These are phyloP conservation scores for Microthlaspi erraticum DNA, from an alignment of 345 rosid species.

Conservation along the genomic window DNA sequence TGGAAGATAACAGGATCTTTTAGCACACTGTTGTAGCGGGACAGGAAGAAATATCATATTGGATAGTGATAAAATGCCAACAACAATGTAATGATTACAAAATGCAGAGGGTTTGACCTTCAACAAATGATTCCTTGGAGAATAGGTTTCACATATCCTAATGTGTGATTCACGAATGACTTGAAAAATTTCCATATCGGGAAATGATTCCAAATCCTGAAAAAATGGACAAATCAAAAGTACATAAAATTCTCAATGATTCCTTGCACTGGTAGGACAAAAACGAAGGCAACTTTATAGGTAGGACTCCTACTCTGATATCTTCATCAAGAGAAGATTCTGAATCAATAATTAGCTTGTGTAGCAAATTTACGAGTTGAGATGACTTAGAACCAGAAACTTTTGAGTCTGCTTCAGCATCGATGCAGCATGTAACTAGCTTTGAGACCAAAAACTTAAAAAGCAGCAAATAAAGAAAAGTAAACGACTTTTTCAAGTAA, in stretches of 20 bases:
- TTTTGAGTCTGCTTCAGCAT: constrained; percentile 52
- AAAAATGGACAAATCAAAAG: constrained; percentile 26
- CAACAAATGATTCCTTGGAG: constrained; percentile 82
- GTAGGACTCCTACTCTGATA: constrained; percentile 61
- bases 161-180: constrained; percentile 65
- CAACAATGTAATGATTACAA: constrained; percentile 11
- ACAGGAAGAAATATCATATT: constrained; percentile 23
- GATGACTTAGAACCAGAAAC: constrained; percentile 57
- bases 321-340: constrained; percentile 73
- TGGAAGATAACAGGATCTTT: constrained; percentile 81
- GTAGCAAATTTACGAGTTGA: constrained; percentile 65
- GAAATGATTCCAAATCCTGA: constrained; percentile 90
- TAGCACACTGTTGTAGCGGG: constrained; percentile 60
- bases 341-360: constrained; percentile 62
- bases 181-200: constrained; percentile 65
- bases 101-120: constrained; percentile 51
- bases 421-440: constrained; percentile 81
- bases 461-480: constrained; percentile 22
- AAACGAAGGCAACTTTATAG: constrained; percentile 25
- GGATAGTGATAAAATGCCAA: constrained; percentile 33
- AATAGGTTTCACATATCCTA: constrained; percentile 62
- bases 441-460: constrained; percentile 86
- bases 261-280: constrained; percentile 23
- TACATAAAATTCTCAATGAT: constrained; percentile 1
- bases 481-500: not conserved